These are phyloP conservation scores for Spirogloea muscicola DNA, from an alignment of 139 green algal species.

Conservation along the genomic window DNA sequence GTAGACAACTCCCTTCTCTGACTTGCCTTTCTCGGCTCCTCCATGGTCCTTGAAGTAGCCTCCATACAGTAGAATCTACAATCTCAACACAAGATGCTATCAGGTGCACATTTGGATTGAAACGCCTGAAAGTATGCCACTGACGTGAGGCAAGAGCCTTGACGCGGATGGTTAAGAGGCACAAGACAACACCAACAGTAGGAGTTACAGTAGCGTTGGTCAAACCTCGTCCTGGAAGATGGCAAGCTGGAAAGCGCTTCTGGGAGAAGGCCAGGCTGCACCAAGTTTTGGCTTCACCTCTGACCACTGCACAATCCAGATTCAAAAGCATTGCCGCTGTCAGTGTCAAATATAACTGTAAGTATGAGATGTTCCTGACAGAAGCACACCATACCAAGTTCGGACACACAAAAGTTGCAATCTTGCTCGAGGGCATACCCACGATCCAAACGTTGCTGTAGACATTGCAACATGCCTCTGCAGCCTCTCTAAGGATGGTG, in stretches of 20 bases:
- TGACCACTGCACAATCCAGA: conserved; percentile 19
- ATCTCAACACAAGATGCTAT: too few species aligned
- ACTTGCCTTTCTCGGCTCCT: conserved; percentile 61
- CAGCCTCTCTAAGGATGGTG: too few species aligned
- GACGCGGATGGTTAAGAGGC: too few species aligned
- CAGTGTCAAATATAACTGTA: too few species aligned
- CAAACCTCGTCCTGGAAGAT: conserved; percentile 69
- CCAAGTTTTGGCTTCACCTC: conserved; percentile 38
- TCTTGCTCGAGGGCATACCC: not conserved
- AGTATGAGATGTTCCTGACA: not conserved
- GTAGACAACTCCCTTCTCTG: conserved; percentile 72
- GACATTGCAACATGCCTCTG: not conserved
- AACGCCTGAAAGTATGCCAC: too few species aligned
- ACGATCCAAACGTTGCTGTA: not conserved
- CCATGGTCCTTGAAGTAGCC: conserved; percentile 77
- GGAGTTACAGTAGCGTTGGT: too few species aligned
- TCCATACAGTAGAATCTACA: conserved; percentile 66
- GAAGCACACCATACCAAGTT: not conserved
- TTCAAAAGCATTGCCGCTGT: too few species aligned
- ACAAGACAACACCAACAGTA: too few species aligned
- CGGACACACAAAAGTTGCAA: not conserved
- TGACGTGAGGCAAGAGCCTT: too few species aligned
- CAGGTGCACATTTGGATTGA: too few species aligned
- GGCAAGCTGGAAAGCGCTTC: conserved; percentile 41
- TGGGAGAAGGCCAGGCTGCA: conserved; percentile 33